Evolutionary conservation across 2,329 filamentous ascomycete genomes (phyloP), one percentile per base, ranked within the genome.

Genomic region (Penicillium aurantiogriseum): DNA sequence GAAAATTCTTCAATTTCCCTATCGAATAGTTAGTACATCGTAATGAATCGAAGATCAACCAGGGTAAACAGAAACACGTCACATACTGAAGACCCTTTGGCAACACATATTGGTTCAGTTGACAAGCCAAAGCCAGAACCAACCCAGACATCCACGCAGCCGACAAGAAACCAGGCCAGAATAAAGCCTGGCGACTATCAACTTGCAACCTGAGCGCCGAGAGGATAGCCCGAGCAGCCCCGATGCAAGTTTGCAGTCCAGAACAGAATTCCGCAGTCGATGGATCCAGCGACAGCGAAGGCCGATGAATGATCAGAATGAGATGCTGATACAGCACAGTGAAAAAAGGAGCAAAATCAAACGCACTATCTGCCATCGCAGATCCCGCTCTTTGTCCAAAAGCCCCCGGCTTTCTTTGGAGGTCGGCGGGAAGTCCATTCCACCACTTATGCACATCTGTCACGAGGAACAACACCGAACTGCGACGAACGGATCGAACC

Each of bases 371-470:
- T 5, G 21, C 21, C 17, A 33, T 19, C 2, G 43, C 2, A 4
- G 49, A 38, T 2, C 21, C 31, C 2, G 2, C 15, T 5, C 23
- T n/a, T 2, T 43, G 40, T 43, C 11, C 40, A 43, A 17, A 27
- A 4, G 36, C 47, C 17, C 39, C 8, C 38, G 56, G 44, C 5
- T 63, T 62, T n/a, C 62, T 60, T 57, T 71, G 69, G 4, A 71
- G 56, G n/a, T 63, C 61, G 5, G 59, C 53, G 5, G 74, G 70
- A n/a, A 77, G 69, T 36, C 71, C 66, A 54, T 77, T 77, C 74
- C 74, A 77, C 75, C 75, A 77, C 56, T 73, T 76, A 46, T 77
- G 74, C 21, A 77, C 74, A 47, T 76, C 74, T 10, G 74, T 75
- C 21, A 74, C 71, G 6, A 77, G 61, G 43, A 71, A 71, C 3